Evolutionary conservation across 2,329 filamentous ascomycete species (phyloP).

Genomic region (Reticulascus tulasneorum): DNA sequence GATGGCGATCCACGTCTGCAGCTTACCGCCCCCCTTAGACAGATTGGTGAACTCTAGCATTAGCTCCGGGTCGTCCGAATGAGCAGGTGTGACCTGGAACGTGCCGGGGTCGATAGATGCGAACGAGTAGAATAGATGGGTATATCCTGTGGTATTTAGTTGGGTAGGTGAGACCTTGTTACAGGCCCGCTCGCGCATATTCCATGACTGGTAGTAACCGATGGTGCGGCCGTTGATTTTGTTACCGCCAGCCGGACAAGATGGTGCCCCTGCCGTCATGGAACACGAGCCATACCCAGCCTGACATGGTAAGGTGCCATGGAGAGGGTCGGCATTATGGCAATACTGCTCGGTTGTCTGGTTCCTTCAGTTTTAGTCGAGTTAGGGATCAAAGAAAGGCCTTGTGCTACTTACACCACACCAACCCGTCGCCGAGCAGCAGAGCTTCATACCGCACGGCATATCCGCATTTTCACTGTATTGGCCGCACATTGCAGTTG

Average conservation of each 20-base stretch:
- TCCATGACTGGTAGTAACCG: slow-evolving; percentile 2
- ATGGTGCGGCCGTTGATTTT: not conserved
- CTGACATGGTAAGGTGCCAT: not conserved
- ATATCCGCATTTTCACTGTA: not conserved
- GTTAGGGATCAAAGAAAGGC: too few species aligned
- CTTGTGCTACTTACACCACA: not conserved
- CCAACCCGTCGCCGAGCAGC: not conserved
- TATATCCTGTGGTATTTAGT: slow-evolving; percentile 1
- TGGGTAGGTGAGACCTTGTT: not conserved
- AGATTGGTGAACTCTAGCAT: slow-evolving; percentile 25
- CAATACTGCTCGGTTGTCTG: not conserved
- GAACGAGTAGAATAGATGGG: not conserved
- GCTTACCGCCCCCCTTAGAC: slow-evolving; percentile 16
- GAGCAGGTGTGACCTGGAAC: not conserved
- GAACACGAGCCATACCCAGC: not conserved
- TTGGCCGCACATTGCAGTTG: slow-evolving; percentile 1
- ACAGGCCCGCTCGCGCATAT: not conserved
- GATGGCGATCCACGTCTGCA: slow-evolving; percentile 22
- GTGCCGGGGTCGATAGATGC: not conserved
- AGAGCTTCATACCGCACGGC: slow-evolving; percentile 1
- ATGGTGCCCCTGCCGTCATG: not conserved
- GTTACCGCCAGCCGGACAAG: not conserved
- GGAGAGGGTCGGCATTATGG: slow-evolving; percentile 1
- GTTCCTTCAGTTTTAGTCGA: too few species aligned
- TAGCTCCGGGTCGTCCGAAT: slow-evolving; percentile 12